Evolutionary conservation across 2,329 filamentous ascomycete species (phyloP), one percentile per base, ranked within the genome.

Genomic region (Trichophyton simii): DNA sequence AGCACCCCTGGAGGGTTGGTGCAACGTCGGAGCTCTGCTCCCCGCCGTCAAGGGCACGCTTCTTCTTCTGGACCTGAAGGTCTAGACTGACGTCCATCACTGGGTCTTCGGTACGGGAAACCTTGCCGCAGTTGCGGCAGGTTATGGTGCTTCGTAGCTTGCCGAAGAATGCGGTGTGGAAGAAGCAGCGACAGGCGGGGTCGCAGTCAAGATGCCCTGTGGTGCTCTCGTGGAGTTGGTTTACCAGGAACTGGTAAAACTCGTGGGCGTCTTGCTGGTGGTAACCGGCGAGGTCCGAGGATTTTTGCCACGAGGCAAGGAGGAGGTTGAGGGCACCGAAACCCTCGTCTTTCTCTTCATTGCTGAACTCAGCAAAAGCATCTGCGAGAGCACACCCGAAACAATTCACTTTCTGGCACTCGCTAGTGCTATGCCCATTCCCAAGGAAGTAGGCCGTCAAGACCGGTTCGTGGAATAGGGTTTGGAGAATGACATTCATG

Each of bases 211-310:
- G 82, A 65, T 88, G 86, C 13, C 86, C 86, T 67, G 91, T 94
- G 46, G 90, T 79, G 8, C 77, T 83, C 70, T 88, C 84, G 71
- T 96, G 92, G 15, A 99, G 80, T 68, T 94, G 89, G 76, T 96
- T 92, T 41, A 95, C 87, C 38, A 97, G 82, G 70, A 95, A 96
- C 71, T 96, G 91, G 73, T 96, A 95, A 75, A 95, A 97, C 72
- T 97, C 92, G 71, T 97, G 92, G 0, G 92, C 92, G 71, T 97
- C 92, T 76, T 97, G 92, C 74, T 97, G 92, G 69, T 91, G 89
- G 68, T 95, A 95, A 9, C 91, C 94, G 1, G 92, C 89, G 22
- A 91, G 80, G 63, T 87, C 85, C 74, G 63, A 42, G 13, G 60
- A 61, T 31, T 58, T 54, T 67, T 91, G 89, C 91, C 91, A 96